Base-by-base conservation (phyloP, 1,139 yeast species). In the Yamadazyma dushanensis region DNA sequence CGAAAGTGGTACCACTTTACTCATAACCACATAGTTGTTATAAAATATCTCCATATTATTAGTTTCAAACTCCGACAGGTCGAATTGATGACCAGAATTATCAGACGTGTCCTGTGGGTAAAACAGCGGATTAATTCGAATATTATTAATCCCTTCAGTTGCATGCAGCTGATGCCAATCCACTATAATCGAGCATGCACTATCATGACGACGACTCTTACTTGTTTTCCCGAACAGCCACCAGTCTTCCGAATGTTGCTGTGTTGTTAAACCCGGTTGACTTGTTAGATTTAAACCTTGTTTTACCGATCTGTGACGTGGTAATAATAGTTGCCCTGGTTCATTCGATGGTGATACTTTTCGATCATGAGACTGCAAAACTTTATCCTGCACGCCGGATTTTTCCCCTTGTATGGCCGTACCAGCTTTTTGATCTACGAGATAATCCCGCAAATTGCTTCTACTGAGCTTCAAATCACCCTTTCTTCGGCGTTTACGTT, bases 1-100 rank as follows among this genome's bases (percentile, higher is more conserved):
- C 10, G 46, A 37, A 29, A 44, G 43, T 46, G 50, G 50, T 14
- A 44, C 39, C 41, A 45, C 39, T 36, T 44, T 36, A 14, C 33
- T 40, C 26, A 40, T 44, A 35, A 33, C 31, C 39, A 44, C 43
- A 31, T 43, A 38, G 20, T 30, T 35, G 19, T 37, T 32, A 10
- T 36, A 43, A 24, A 33, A 25, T 36, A 41, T 16, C 23, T 39
- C 18, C 27, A 15, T 11, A 25, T 23, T n/a, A 23, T 25, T 13
- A 4, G 27, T 4, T 8, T 11, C 16, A 5, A 15, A 15, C 8
- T n/a, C 18, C n/a, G n/a, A n/a, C n/a, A n/a, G n/a, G n/a, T n/a
- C n/a, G n/a, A n/a, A n/a, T n/a, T n/a, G n/a, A n/a, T n/a, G n/a
- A n/a, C n/a, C n/a, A n/a, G n/a, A n/a, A n/a, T n/a, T n/a, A n/a